phyloP scores from a whole-genome alignment of 441 rosid species.

The Adansonia grandidieri region DNA sequence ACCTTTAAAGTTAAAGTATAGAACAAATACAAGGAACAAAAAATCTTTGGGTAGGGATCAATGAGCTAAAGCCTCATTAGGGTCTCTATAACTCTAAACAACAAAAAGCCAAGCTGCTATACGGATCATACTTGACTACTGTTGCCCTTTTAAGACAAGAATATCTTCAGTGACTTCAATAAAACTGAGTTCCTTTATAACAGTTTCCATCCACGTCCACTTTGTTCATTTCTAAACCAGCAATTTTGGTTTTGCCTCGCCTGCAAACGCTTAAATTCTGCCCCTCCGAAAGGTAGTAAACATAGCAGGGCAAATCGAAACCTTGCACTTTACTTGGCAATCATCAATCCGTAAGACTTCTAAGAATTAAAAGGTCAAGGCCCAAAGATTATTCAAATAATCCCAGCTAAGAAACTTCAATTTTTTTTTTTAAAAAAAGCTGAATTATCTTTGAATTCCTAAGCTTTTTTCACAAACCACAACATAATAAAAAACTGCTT shows the following conservation, averaged over 20 bases:
- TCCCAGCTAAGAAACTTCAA: background rate
- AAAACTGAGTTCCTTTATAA: background rate
- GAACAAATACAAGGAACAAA: background rate
- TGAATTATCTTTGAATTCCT: background rate
- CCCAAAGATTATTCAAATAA: background rate
- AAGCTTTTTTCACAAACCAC: background rate
- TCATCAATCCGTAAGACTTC: background rate
- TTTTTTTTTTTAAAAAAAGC: too few relatives aligned
- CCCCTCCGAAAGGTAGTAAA: background rate
- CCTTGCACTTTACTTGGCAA: background rate
- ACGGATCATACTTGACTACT: background rate
- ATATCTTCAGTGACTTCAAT: background rate
- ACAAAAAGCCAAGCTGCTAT: background rate
- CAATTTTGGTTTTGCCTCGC: background rate
- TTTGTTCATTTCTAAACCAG: background rate
- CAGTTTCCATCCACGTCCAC: background rate
- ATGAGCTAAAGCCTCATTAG: background rate
- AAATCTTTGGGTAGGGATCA: background rate
- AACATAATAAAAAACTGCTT: background rate
- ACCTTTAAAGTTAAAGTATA: background rate
- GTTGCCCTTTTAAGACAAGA: background rate
- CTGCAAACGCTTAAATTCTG: background rate
- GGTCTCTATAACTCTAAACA: background rate
- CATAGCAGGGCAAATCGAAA: background rate
- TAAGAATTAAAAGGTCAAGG: background rate